Conservation (phyloP, 2,329 filamentous ascomycete genomes). For the Blastomyces gilchristii region DNA sequence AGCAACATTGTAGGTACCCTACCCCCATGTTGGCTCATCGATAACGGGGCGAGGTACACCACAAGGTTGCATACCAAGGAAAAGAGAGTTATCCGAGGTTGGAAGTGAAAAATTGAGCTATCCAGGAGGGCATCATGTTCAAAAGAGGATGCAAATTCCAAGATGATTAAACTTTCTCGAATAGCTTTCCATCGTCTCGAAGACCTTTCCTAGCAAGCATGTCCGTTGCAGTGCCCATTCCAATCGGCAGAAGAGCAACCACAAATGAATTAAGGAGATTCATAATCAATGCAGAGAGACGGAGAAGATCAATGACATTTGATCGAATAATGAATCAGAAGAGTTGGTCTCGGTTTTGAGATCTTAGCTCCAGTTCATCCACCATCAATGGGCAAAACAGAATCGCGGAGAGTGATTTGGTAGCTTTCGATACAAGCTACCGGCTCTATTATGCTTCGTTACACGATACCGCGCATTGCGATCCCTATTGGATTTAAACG, state of each 20-base stretch:
- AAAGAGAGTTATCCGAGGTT: slow-evolving; percentile 53
- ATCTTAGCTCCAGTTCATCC: slow-evolving; percentile 52
- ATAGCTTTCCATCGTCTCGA: slow-evolving; percentile 54
- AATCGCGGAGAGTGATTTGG: slow-evolving; percentile 47
- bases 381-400: slow-evolving; percentile 59
- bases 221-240: slow-evolving; percentile 59
- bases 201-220: slow-evolving; percentile 56
- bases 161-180: slow-evolving; percentile 37
- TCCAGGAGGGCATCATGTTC: too few species aligned
- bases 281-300: background rate
- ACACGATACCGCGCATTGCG: slow-evolving; percentile 58
- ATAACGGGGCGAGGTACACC: slow-evolving; percentile 55
- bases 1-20: background rate
- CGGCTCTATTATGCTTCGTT: slow-evolving; percentile 58
- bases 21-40: slow-evolving; percentile 61
- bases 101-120: too few species aligned
- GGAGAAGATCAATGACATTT: background rate
- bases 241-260: slow-evolving; percentile 57
- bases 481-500: slow-evolving; percentile 58
- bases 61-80: slow-evolving; percentile 62
- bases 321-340: background rate
- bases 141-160: too few species aligned
- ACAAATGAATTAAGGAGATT: slow-evolving; percentile 38
- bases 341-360: background rate
- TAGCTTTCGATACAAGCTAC: slow-evolving; percentile 66